A percentile compares a stretch with the other conserved stretches of the same genome.
Evolutionary conservation across 805 yeast genomes (phyloP).

Genomic region (Kluyveromyces nonfermentans): DNA sequence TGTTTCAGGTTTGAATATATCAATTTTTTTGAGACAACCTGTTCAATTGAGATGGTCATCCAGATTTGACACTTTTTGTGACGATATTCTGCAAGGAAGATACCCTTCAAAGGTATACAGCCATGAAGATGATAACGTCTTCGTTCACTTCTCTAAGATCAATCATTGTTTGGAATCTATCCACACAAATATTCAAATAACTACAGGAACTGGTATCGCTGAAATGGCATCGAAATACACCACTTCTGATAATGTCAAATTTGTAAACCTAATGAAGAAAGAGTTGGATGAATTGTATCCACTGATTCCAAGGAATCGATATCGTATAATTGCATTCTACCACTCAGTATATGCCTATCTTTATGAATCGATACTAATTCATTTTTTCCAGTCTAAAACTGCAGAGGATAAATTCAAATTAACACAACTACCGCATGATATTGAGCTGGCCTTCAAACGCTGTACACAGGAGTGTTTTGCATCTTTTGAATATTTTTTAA

Average conservation of each 20-base stretch:
- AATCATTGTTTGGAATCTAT: slow-evolving; percentile 54
- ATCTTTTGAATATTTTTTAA: slow-evolving; percentile 40
- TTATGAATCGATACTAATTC: slow-evolving; percentile 43
- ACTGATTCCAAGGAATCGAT: slow-evolving; percentile 32
- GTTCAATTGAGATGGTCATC: slow-evolving; percentile 52
- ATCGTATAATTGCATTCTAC: slow-evolving; percentile 40
- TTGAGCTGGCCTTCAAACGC: slow-evolving; percentile 37
- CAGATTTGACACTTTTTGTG: slow-evolving; percentile 15
- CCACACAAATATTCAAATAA: slow-evolving; percentile 25
- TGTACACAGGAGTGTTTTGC: slow-evolving; percentile 47
- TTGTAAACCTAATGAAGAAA: slow-evolving; percentile 37
- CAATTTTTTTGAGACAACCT: slow-evolving; percentile 56
- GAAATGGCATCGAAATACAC: slow-evolving; percentile 5
- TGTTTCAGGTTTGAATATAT: slow-evolving; percentile 50
- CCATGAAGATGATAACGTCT: slow-evolving; percentile 34
- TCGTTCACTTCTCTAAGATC: slow-evolving; percentile 52
- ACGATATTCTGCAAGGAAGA: slow-evolving; percentile 5
- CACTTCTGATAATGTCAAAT: slow-evolving; percentile 18
- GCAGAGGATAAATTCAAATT: slow-evolving; percentile 7
- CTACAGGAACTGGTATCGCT: slow-evolving; percentile 21
- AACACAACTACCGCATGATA: slow-evolving; percentile 17
- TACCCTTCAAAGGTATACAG: slow-evolving; percentile 8
- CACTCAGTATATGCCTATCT: slow-evolving; percentile 59
- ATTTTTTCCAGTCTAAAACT: slow-evolving; percentile 12
- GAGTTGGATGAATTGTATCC: slow-evolving; percentile 35